Conservation (phyloP, 78 protist species). For the Planoprotostelium fungivorum region DNA sequence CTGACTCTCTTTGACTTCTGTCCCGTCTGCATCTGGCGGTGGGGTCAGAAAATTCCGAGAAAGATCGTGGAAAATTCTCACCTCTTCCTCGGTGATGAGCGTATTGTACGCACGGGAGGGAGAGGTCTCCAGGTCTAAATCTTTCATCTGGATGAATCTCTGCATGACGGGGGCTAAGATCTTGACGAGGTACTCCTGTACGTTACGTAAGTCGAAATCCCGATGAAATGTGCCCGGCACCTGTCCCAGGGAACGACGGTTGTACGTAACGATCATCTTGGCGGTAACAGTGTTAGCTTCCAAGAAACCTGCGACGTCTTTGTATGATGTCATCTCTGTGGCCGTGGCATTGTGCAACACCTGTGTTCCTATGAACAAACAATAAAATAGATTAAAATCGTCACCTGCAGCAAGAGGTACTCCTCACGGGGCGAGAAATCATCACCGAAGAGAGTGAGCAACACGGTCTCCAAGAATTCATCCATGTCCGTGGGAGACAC, state of each 20-base stretch:
- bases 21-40: slow-evolving; percentile 45
- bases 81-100: slow-evolving; percentile 28
- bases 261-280: slow-evolving; percentile 41
- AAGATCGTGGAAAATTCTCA: too few species aligned
- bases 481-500: slow-evolving; percentile 12
- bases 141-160: slow-evolving; percentile 10
- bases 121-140: slow-evolving; percentile 4
- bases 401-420: slow-evolving; percentile 38
- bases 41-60: too few species aligned
- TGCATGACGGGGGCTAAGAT: slow-evolving; percentile 16
- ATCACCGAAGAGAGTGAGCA: slow-evolving; percentile 44
- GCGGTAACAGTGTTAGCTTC: slow-evolving; percentile 17
- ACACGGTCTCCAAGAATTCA: slow-evolving; percentile 36
- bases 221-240: background rate
- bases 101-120: slow-evolving; percentile 11
- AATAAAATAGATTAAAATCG: background rate
- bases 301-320: background rate
- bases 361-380: background rate
- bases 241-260: slow-evolving; percentile 17
- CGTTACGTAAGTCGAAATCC: background rate
- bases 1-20: slow-evolving; percentile 6
- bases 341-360: slow-evolving; percentile 8
- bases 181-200: slow-evolving; percentile 5
- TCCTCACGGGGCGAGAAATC: slow-evolving; percentile 66
- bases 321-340: slow-evolving; percentile 1